Base-by-base conservation (phyloP, 148 eudicot genomes). In the Rhododendron ferrugineum region DNA sequence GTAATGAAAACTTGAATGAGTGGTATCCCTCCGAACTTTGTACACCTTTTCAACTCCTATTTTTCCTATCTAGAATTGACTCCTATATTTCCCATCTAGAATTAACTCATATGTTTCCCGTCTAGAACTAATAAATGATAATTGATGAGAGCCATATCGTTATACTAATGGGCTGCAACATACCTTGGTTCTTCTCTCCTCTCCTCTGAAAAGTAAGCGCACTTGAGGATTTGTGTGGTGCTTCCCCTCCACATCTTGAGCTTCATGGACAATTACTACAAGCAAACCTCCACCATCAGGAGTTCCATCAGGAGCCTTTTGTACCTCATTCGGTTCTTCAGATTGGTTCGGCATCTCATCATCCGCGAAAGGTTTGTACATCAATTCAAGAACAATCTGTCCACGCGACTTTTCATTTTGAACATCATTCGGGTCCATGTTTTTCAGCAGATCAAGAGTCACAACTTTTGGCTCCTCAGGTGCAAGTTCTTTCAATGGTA, bases 351-450 rank as follows among this genome's bases (percentile, higher is more conserved):
- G 89, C 37, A 91, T 47, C 82, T 93, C 92, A 30, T 88, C 90
- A 42, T 90, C 95, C 85, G 85, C 89, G 72, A 94, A 96, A 32
- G 94, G 94, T 85, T 93, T 96, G 92, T 92, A 96, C 40, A 82
- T 86, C 82, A 91, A 40, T 87, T 93, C 95, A 64, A 96, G 79
- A 49, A 89, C 91, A 84, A 96, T 79, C 85, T 96, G 94, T 36
- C 99, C 99, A 47, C 95, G 92, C 3, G 93, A 87, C 88, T 96
- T 96, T 72, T 93, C 95, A 72, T 94, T 94, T 79, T 90, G 93
- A 85, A 30, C 89, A 85, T 94, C 99, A 42, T 93, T 84, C 11
- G 92, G 90, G 54, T 96, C 89, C 91, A 93, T 79, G 81, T 87
- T 93, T 81, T 96, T 96, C 20, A 91, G 90, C 79, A 96, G 94